Evolutionary conservation across 1,284 basidiomycete genomes (phyloP).

Genomic region (Cerioporus squamosus): DNA sequence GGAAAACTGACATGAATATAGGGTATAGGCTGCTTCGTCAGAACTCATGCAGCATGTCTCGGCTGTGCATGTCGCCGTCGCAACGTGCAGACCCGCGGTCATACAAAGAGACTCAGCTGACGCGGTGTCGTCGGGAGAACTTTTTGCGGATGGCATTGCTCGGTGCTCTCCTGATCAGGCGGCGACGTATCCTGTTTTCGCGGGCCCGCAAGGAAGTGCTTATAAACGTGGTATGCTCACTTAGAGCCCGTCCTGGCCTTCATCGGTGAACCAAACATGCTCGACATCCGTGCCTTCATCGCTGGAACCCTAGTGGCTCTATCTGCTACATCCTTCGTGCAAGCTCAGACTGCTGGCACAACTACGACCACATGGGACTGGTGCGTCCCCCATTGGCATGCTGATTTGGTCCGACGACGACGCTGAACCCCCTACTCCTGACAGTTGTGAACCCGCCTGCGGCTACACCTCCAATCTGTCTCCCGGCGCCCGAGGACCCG

Average conservation of each 20-base stretch:
- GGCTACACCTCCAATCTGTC: conserved; percentile 23
- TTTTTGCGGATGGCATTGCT: no score
- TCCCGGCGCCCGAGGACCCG: conserved; percentile 17
- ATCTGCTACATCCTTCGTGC: not conserved
- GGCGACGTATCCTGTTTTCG: no score
- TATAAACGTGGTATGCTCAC: not conserved
- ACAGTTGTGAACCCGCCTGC: conserved; percentile 27
- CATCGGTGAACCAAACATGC: not conserved
- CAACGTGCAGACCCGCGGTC: no score
- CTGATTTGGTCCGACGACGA: not conserved
- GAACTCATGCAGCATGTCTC: no score
- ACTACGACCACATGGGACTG: conserved; percentile 28
- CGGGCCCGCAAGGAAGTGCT: not conserved
- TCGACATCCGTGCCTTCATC: not conserved
- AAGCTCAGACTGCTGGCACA: conserved; percentile 19
- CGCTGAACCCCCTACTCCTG: not conserved
- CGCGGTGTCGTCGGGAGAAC: no score
- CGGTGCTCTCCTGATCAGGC: no score
- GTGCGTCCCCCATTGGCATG: conserved; percentile 2
- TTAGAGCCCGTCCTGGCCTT: not conserved
- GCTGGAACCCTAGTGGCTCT: not conserved
- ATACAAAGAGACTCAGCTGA: no score
- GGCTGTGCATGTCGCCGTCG: no score
- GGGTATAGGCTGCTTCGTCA: no score
- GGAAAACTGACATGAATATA: not conserved